Conservation (phyloP, 108 stramenopile genomes). For the Nannochloropsis granulata region DNA sequence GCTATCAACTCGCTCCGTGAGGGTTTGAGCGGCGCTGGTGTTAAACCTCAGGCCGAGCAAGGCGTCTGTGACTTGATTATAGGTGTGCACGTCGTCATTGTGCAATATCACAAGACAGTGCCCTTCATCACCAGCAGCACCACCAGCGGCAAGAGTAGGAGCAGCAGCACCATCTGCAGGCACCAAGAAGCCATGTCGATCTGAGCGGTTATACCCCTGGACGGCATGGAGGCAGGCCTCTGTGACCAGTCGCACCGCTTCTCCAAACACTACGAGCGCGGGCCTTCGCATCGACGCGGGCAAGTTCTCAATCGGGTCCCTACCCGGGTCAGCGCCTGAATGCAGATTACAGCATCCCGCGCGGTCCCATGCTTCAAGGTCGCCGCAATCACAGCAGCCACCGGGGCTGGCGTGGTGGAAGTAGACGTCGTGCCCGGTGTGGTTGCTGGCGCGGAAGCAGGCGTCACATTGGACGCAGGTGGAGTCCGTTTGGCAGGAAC, state of each 20-base stretch:
- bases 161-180: not conserved
- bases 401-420: constrained; percentile 90
- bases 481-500: constrained; percentile 82
- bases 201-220: not conserved
- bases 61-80: constrained; percentile 74
- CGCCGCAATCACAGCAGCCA: constrained; percentile 99
- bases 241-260: constrained; percentile 9
- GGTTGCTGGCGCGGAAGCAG: constrained; percentile 73
- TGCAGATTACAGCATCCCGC: constrained; percentile 73
- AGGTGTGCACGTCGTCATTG: constrained; percentile 95
- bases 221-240: not conserved
- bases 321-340: constrained; percentile 34
- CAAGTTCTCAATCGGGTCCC: not conserved
- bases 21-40: not conserved
- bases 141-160: not conserved
- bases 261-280: constrained; percentile 1
- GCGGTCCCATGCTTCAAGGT: constrained; percentile 80
- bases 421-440: constrained; percentile 89
- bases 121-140: not conserved
- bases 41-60: constrained; percentile 26
- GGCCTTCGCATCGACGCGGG: not conserved
- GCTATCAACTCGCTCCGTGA: constrained; percentile 18
- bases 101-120: constrained; percentile 55
- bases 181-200: not conserved
- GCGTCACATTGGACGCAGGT: constrained; percentile 90